A percentile compares a stretch with the other conserved stretches of the same genome.
phyloP scores from a whole-genome alignment of 805 yeast genomes.

The Blastobotrys attinorum region DNA sequence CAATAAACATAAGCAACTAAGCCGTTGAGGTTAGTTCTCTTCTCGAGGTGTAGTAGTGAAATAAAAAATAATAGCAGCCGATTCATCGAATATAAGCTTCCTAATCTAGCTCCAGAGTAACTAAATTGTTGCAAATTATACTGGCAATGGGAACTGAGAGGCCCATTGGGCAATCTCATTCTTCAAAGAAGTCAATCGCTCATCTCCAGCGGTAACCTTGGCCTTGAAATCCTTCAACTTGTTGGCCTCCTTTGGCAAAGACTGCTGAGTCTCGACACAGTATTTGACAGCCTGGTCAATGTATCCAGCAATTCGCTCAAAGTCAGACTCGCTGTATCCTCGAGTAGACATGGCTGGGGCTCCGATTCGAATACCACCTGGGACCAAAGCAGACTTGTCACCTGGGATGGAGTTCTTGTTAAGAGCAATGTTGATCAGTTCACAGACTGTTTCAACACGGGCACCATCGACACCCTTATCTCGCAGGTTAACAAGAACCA shows the following conservation, averaged over 20 bases:
- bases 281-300: conserved; percentile 71
- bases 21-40: no score
- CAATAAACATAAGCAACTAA: no score
- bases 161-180: conserved; percentile 87
- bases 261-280: conserved; percentile 67
- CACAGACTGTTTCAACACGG: conserved; percentile 91
- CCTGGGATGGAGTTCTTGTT: conserved; percentile 98
- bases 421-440: conserved; percentile 87
- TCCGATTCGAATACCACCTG: conserved; percentile 96
- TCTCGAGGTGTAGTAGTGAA: no score
- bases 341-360: conserved; percentile 99
- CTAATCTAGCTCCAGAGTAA: no score
- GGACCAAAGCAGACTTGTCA: conserved; percentile 91
- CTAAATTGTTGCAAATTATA: no score
- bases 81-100: no score
- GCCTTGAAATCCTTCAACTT: conserved; percentile 94
- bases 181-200: conserved; percentile 59
- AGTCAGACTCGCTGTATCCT: conserved; percentile 86
- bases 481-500: conserved; percentile 84
- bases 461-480: conserved; percentile 94
- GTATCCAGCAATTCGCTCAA: conserved; percentile 68
- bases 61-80: no score
- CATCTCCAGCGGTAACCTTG: conserved; percentile 58
- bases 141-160: conserved; percentile 36
- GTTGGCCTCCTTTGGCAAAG: conserved; percentile 86